Percentiles rank a stretch among this genome's conserved stretches.
These are phyloP conservation scores for Cordyceps cicadae DNA, from an alignment of 2,329 filamentous ascomycete species.

Conservation along the genomic window DNA sequence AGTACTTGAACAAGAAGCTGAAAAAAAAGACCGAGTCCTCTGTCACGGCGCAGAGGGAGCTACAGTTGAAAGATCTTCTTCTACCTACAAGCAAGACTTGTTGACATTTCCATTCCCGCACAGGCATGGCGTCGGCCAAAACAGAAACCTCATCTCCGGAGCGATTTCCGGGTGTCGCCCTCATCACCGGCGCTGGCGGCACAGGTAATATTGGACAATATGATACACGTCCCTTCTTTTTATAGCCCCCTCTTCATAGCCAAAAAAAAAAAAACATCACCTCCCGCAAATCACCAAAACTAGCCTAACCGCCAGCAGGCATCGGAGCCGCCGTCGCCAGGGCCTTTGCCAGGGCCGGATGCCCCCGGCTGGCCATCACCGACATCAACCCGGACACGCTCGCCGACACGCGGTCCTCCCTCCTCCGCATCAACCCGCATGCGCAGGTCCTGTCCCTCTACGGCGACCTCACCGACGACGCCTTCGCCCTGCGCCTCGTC, in stretches of 20 bases:
- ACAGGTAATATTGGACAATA: conserved; percentile 26
- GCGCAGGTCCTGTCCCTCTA: conserved; percentile 23
- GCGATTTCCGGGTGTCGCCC: conserved; percentile 34
- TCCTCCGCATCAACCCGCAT: conserved; percentile 16
- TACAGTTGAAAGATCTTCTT: too few relatives aligned
- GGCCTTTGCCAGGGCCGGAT: conserved; percentile 42
- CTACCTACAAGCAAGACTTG: not conserved
- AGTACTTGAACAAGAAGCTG: too few relatives aligned
- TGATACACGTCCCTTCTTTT: not conserved
- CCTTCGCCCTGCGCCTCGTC: conserved; percentile 32
- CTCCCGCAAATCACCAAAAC: not conserved
- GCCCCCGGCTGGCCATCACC: conserved; percentile 43
- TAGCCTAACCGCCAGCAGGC: conserved; percentile 26
- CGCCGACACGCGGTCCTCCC: conserved; percentile 25
- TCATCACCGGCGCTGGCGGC: conserved; percentile 40
- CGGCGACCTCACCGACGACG: conserved; percentile 41
- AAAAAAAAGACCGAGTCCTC: too few relatives aligned
- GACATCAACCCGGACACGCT: conserved; percentile 38
- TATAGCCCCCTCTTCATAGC: not conserved
- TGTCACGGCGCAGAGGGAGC: too few relatives aligned
- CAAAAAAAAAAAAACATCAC: not conserved
- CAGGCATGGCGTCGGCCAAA: not conserved
- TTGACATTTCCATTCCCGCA: not conserved
- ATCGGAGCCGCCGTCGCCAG: conserved; percentile 47
- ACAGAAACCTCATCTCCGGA: not conserved